Conservation (phyloP, 1,284 basidiomycete species). For the Cutaneotrichosporon spelunceum region DNA sequence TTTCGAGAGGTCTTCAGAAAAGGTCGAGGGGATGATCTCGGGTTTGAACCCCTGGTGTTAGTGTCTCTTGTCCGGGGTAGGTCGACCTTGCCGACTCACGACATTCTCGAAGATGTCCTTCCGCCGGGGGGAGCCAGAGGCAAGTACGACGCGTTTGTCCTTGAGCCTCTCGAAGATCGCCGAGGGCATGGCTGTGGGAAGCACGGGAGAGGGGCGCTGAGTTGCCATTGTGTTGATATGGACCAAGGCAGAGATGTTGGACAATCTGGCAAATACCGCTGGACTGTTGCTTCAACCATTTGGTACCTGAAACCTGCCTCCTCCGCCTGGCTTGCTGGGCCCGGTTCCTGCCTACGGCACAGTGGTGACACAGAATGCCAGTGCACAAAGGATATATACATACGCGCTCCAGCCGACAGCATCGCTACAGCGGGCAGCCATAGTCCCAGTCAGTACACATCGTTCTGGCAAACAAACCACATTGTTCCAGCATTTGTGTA, state of each 20-base stretch:
- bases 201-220: slow-evolving; percentile 54
- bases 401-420: too few species aligned
- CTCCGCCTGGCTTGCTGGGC: too few species aligned
- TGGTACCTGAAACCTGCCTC: too few species aligned
- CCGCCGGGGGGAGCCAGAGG: slow-evolving; percentile 79
- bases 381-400: too few species aligned
- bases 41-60: slow-evolving; percentile 71
- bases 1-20: slow-evolving; percentile 74
- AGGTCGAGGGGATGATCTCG: slow-evolving; percentile 83
- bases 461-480: neutral
- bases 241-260: too few species aligned
- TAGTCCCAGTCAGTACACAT: too few species aligned
- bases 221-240: slow-evolving; percentile 8
- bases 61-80: neutral
- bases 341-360: too few species aligned
- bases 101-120: slow-evolving; percentile 76
- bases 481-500: neutral
- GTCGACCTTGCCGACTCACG: slow-evolving; percentile 56
- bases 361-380: too few species aligned
- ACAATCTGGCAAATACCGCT: too few species aligned
- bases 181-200: slow-evolving; percentile 66
- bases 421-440: too few species aligned
- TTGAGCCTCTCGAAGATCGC: slow-evolving; percentile 68
- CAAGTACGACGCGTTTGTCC: slow-evolving; percentile 71
- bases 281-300: too few species aligned